A percentile compares a stretch with the other conserved stretches of the same genome.
Conservation (phyloP, 78 protist genomes). For the Ministeria vibrans region DNA sequence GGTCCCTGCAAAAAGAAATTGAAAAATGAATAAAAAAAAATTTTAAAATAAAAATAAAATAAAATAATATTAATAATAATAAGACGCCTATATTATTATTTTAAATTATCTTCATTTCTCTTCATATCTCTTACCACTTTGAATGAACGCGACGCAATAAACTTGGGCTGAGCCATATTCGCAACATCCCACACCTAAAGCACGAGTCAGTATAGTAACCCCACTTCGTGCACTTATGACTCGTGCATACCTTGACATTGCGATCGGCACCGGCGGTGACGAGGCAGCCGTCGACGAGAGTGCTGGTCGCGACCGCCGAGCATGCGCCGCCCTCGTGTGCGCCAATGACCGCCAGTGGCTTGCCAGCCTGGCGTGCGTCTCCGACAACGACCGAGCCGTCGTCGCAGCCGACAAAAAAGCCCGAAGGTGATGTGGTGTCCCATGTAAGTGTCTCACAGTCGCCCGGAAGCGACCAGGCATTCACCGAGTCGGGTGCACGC, state of each 20-base stretch:
- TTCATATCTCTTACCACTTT: not conserved
- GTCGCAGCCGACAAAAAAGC: not conserved
- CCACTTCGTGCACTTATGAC: no score
- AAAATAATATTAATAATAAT: no score
- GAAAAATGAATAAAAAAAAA: no score
- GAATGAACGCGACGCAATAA: not conserved
- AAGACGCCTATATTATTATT: not conserved
- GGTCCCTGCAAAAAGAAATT: constrained; percentile 5
- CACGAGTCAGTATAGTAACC: no score
- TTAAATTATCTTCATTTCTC: not conserved
- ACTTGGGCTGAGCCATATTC: not conserved
- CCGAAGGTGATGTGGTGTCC: not conserved
- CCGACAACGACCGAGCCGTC: not conserved
- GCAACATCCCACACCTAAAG: constrained; percentile 7
- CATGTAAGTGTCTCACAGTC: not conserved
- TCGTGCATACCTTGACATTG: not conserved
- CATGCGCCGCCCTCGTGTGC: not conserved
- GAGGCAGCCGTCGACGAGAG: not conserved
- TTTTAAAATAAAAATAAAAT: no score
- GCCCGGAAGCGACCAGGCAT: not conserved
- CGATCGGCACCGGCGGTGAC: not conserved
- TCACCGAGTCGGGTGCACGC: constrained; percentile 7
- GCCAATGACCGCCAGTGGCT: not conserved
- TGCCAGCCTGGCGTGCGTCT: not conserved
- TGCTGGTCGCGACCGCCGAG: not conserved